Evolutionary conservation across 2,329 filamentous ascomycete genomes (phyloP), one percentile per base, ranked within the genome.

Genomic region (Monilinia polystroma): DNA sequence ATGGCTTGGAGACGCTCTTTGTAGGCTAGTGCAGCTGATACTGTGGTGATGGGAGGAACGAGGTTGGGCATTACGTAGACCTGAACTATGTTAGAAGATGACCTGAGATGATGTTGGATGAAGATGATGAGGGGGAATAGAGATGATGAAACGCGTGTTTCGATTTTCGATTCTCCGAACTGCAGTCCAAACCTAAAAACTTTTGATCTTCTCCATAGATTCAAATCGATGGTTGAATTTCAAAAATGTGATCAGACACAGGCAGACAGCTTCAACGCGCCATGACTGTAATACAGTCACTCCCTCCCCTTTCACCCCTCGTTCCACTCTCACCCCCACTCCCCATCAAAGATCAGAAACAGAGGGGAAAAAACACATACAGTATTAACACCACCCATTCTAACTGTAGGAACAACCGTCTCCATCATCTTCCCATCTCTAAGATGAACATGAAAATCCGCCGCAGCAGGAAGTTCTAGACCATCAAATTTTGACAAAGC

Each of bases 21-120:
- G 78, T 92, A 92, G 54, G 85, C 84, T 23, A 91, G 79, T 7
- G 87, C 89, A 76, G 85, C 80, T 55, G 79, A 78, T 55, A 89
- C 85, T 18, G 82, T 86, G 12, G 59, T 35, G 83, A 89, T 79
- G 16, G 87, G 85, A 10, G 87, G 87, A 2, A 85, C 81, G 60
- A 90, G 81, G 74, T 90, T 90, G 35, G 87, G 87, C 86, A 66
- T 66, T 14, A 66, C 63, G 18, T 66, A 66, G 23, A 60, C 63
- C 63, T 66, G 41, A 6, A 51, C 2, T 38, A 3, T 65, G n/a
- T 53, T 49, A 14, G 66, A 5, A 66, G 49, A 32, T 62, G 81
- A 81, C 81, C 83, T 23, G 58, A 11, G 26, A n/a, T 47, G 45
- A n/a, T 47, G 32, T 4, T 10, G 32, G 5, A 38, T 51, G 10